A percentile compares a stretch with the other conserved stretches of the same genome.
These are phyloP conservation scores for Bretziella fagacearum DNA, from an alignment of 2,329 filamentous ascomycete genomes.

Conservation along the genomic window DNA sequence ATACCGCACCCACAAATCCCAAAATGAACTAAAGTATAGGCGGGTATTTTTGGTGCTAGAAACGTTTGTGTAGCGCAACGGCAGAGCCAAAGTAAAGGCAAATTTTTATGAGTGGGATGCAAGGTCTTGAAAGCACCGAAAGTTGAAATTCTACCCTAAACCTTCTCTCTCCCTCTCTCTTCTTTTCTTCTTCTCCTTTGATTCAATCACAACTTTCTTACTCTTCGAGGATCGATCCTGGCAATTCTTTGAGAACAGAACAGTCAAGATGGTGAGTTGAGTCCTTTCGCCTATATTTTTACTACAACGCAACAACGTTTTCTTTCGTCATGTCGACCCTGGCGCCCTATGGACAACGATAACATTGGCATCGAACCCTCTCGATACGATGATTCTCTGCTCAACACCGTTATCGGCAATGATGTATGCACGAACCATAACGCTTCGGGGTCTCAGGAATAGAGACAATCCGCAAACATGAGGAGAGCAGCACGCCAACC, in stretches of 20 bases:
- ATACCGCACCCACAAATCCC: constrained; percentile 29
- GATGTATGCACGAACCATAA: too few relatives aligned
- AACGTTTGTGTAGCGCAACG: constrained; percentile 14
- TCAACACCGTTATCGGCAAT: too few relatives aligned
- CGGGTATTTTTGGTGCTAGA: not conserved
- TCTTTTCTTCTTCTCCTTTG: constrained; percentile 17
- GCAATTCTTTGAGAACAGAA: constrained; percentile 31
- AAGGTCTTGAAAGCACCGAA: constrained; percentile 12
- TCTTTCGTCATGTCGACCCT: too few relatives aligned
- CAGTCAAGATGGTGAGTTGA: constrained; percentile 43
- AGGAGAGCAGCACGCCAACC: too few relatives aligned
- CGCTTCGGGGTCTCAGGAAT: too few relatives aligned
- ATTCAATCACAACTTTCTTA: constrained; percentile 24
- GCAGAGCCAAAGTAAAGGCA: not conserved
- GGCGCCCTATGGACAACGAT: too few relatives aligned
- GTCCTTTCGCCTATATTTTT: constrained; percentile 3
- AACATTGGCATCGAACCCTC: too few relatives aligned
- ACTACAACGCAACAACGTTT: not conserved
- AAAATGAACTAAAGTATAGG: constrained; percentile 17
- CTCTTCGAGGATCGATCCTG: constrained; percentile 53
- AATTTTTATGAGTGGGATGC: constrained; percentile 14
- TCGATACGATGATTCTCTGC: too few relatives aligned
- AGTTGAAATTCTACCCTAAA: constrained; percentile 12
- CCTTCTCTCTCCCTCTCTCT: constrained; percentile 14
- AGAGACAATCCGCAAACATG: too few relatives aligned